Percentiles rank a stretch among this genome's conserved stretches.
Conservation (phyloP, 1,139 yeast genomes). For the Nadsonia starkeyi-henricii region DNA sequence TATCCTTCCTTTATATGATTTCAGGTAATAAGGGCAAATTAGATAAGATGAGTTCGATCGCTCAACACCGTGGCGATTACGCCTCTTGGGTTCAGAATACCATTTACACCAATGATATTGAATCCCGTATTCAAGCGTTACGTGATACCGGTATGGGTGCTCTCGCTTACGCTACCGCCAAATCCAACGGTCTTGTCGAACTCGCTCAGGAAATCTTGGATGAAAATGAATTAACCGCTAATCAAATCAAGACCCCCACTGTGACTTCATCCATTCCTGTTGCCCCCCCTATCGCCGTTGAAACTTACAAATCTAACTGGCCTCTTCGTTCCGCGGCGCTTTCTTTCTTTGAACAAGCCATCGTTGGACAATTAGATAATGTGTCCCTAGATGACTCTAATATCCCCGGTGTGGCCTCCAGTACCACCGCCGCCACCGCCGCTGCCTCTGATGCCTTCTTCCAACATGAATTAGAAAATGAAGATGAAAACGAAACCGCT, state of each 20-base stretch:
- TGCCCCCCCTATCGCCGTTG: slow-evolving; percentile 35
- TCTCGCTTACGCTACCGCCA: slow-evolving; percentile 87
- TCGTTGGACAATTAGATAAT: slow-evolving; percentile 64
- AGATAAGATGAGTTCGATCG: slow-evolving; percentile 75
- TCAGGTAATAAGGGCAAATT: slow-evolving; percentile 71
- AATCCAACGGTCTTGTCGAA: slow-evolving; percentile 67
- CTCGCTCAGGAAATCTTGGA: slow-evolving; percentile 58
- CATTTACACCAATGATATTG: slow-evolving; percentile 59
- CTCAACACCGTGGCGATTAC: slow-evolving; percentile 75
- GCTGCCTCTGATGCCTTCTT: slow-evolving; percentile 11
- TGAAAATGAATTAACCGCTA: slow-evolving; percentile 46
- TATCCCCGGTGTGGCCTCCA: not conserved
- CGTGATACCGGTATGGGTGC: slow-evolving; percentile 73
- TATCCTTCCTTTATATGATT: slow-evolving; percentile 72
- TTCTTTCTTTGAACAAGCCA: slow-evolving; percentile 76
- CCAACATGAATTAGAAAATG: slow-evolving; percentile 2
- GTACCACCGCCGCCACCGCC: not conserved
- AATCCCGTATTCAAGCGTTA: slow-evolving; percentile 62
- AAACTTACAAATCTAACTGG: slow-evolving; percentile 50
- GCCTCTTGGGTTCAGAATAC: slow-evolving; percentile 76
- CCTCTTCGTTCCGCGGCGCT: slow-evolving; percentile 62
- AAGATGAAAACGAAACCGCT: slow-evolving; percentile 23
- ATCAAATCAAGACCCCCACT: slow-evolving; percentile 41
- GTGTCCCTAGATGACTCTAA: slow-evolving; percentile 37
- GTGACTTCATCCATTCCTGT: slow-evolving; percentile 1